Conservation (phyloP, 148 eudicot species). For the Gaultheria prostrata region DNA sequence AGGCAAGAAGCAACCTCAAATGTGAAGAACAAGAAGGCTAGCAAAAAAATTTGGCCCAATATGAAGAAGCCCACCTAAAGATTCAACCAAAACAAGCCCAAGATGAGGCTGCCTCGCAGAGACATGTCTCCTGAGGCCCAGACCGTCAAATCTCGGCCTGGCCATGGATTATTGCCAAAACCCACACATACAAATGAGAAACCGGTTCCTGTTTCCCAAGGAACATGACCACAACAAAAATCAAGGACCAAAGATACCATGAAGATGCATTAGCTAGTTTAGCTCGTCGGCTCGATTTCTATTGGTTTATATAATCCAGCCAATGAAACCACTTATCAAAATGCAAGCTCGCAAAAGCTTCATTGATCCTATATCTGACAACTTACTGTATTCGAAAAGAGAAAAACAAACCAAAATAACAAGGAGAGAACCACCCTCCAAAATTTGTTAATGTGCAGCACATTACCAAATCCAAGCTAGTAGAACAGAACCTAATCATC, state of each 20-base stretch:
- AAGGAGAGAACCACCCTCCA: slow-evolving; percentile 1
- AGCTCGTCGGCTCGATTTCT: no score
- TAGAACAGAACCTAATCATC: slow-evolving; percentile 27
- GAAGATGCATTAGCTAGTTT: no score
- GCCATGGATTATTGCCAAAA: no score
- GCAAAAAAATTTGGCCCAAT: background rate
- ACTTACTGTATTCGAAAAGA: background rate
- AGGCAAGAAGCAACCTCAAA: background rate
- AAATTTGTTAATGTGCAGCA: background rate
- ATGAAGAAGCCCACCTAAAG: background rate
- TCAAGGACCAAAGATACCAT: no score
- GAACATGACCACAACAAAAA: no score
- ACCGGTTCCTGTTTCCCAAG: no score
- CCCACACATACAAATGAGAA: no score
- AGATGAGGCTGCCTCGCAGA: no score
- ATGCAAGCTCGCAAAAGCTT: slow-evolving; percentile 8
- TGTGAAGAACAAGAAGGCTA: background rate
- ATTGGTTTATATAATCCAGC: background rate
- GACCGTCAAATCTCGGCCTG: no score
- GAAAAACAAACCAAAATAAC: background rate
- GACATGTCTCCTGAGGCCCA: no score
- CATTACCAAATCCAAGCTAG: background rate
- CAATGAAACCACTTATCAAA: background rate
- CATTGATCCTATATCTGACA: background rate
- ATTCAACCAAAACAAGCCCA: background rate